phyloP scores from a whole-genome alignment of 2,329 filamentous ascomycete genomes.

The Ophiocordyceps polyrhachis-furcata region DNA sequence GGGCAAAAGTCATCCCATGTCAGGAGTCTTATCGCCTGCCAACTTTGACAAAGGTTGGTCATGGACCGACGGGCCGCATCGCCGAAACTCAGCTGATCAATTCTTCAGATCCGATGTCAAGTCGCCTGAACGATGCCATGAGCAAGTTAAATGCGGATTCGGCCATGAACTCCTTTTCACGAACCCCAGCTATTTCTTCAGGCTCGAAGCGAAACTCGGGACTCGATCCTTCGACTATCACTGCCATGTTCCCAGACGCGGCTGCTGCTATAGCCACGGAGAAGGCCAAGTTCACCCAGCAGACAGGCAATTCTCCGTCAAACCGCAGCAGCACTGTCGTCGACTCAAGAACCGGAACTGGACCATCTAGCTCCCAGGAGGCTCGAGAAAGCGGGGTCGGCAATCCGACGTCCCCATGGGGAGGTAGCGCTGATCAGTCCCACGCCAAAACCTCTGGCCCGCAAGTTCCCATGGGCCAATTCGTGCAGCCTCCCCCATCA shows the following conservation, averaged over 20 bases:
- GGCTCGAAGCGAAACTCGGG: conserved; percentile 74
- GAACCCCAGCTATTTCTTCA: conserved; percentile 52
- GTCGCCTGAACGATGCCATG: conserved; percentile 90
- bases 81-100: conserved; percentile 3
- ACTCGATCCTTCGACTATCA: conserved; percentile 85
- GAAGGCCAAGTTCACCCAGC: conserved; percentile 92
- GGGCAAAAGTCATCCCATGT: conserved; percentile 97
- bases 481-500: conserved; percentile 62
- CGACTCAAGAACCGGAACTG: conserved; percentile 56
- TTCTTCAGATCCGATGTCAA: conserved; percentile 77
- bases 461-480: conserved; percentile 82
- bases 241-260: conserved; percentile 97
- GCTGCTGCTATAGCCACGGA: conserved; percentile 97
- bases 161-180: conserved; percentile 68
- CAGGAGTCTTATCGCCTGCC: conserved; percentile 78
- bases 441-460: conserved; percentile 59
- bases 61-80: not conserved
- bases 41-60: conserved; percentile 84
- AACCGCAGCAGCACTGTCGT: conserved; percentile 80
- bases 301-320: conserved; percentile 75
- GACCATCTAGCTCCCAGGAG: conserved; percentile 42
- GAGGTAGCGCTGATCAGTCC: conserved; percentile 19
- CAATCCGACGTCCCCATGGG: conserved; percentile 54
- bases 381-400: conserved; percentile 10
- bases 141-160: conserved; percentile 80